Percentiles rank a stretch among this genome's conserved stretches.
Conservation (phyloP, 352 stramenopile genomes). For the Thraustotheca clavata region DNA sequence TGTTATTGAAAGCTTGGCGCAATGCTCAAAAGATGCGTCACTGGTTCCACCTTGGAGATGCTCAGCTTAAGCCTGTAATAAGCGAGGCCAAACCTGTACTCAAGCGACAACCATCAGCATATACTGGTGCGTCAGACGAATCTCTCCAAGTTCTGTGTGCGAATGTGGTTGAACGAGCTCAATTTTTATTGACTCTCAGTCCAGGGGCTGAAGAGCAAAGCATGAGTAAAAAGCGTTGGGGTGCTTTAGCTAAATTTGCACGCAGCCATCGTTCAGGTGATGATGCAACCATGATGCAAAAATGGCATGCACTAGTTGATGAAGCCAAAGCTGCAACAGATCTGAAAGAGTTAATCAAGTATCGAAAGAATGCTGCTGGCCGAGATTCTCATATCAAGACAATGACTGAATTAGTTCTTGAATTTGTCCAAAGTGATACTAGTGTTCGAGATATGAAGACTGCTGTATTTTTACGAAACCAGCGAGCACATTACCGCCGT, state of each 20-base stretch:
- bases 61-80: constrained; percentile 22
- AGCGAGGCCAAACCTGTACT: constrained; percentile 32
- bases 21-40: constrained; percentile 80
- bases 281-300: constrained; percentile 44
- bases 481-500: constrained; percentile 31
- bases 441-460: constrained; percentile 43
- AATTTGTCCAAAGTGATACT: constrained; percentile 74
- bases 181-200: constrained; percentile 62
- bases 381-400: constrained; percentile 41
- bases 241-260: constrained; percentile 47
- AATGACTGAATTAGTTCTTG: constrained; percentile 69
- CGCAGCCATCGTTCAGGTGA: constrained; percentile 23
- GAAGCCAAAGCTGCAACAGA: constrained; percentile 68
- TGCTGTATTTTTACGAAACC: constrained; percentile 39
- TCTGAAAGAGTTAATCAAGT: constrained; percentile 54
- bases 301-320: constrained; percentile 72
- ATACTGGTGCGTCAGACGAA: constrained; percentile 62
- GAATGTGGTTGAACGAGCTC: constrained; percentile 57
- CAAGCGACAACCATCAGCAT: constrained; percentile 57
- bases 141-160: constrained; percentile 52
- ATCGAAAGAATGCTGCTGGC: constrained; percentile 58
- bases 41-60: constrained; percentile 74
- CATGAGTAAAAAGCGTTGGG: constrained; percentile 57
- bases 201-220: constrained; percentile 47
- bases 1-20: constrained; percentile 60